These are phyloP conservation scores for Coniochaeta pulveracea DNA, from an alignment of 2,329 filamentous ascomycete species.

Conservation along the genomic window DNA sequence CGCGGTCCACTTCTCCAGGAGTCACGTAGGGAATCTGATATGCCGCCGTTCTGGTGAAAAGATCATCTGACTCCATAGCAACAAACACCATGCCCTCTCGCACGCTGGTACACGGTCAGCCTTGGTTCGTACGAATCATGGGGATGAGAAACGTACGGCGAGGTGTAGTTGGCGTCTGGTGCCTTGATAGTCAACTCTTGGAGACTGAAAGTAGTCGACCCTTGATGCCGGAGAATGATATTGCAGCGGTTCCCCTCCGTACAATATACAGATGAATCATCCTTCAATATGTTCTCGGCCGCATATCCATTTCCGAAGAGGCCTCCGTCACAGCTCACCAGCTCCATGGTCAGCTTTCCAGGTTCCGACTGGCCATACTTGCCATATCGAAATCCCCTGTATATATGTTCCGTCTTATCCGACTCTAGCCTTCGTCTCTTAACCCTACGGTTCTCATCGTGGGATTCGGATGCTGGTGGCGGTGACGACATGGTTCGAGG, in stretches of 20 bases:
- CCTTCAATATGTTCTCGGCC: slow-evolving; percentile 71
- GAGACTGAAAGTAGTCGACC: slow-evolving; percentile 68
- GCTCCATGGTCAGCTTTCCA: slow-evolving; percentile 73
- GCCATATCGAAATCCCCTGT: slow-evolving; percentile 64
- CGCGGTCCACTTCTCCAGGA: slow-evolving; percentile 13
- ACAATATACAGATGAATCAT: slow-evolving; percentile 80
- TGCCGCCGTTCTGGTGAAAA: slow-evolving; percentile 59
- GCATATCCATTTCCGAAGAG: slow-evolving; percentile 53
- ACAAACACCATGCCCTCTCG: slow-evolving; percentile 90
- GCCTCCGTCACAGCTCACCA: slow-evolving; percentile 82
- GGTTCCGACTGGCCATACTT: slow-evolving; percentile 79
- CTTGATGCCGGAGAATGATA: slow-evolving; percentile 72
- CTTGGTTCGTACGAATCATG: not conserved
- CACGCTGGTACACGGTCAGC: slow-evolving; percentile 44
- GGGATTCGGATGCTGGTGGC: slow-evolving; percentile 23
- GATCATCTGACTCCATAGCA: slow-evolving; percentile 70
- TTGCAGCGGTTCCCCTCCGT: slow-evolving; percentile 84
- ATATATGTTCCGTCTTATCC: slow-evolving; percentile 38
- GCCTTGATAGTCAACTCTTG: slow-evolving; percentile 83
- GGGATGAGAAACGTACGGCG: slow-evolving; percentile 55
- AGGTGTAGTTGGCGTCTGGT: slow-evolving; percentile 69
- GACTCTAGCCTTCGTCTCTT: slow-evolving; percentile 64
- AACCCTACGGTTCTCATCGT: slow-evolving; percentile 37
- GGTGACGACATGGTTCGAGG: slow-evolving; percentile 20
- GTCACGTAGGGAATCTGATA: slow-evolving; percentile 60